phyloP scores from a whole-genome alignment of 2,329 filamentous ascomycete genomes.

The Apiospora phragmitis region DNA sequence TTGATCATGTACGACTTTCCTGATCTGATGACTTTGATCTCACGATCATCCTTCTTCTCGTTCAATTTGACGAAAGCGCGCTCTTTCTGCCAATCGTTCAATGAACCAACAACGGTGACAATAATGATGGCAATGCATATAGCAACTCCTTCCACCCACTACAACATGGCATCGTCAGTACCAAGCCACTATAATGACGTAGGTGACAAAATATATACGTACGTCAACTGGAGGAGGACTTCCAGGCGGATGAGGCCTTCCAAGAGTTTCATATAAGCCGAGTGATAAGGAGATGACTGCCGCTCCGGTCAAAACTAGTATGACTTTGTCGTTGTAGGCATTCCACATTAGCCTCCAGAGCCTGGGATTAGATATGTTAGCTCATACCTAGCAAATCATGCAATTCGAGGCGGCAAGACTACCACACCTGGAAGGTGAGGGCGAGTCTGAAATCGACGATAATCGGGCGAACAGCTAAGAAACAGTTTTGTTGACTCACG shows the following conservation, averaged over 20 bases:
- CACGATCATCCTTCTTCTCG: slow-evolving; percentile 58
- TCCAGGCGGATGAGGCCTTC: slow-evolving; percentile 35
- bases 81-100: slow-evolving; percentile 66
- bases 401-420: neutral
- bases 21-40: slow-evolving; percentile 65
- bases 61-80: slow-evolving; percentile 61
- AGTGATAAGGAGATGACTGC: slow-evolving; percentile 68
- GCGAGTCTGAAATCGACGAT: neutral
- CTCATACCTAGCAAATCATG: neutral
- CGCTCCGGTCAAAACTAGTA: slow-evolving; percentile 68
- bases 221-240: slow-evolving; percentile 28
- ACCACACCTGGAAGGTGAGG: neutral
- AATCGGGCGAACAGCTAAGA: neutral
- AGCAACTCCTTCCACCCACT: slow-evolving; percentile 65
- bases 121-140: slow-evolving; percentile 63
- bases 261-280: slow-evolving; percentile 67
- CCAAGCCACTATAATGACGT: neutral
- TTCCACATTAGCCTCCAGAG: slow-evolving; percentile 64
- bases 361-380: neutral
- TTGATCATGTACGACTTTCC: slow-evolving; percentile 62
- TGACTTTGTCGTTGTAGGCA: slow-evolving; percentile 73
- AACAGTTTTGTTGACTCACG: slow-evolving; percentile 21
- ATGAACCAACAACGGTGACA: slow-evolving; percentile 59
- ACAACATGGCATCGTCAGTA: slow-evolving; percentile 43
- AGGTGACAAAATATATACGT: neutral